Conservation (phyloP, 352 stramenopile species). For the Pythium periplocum region DNA sequence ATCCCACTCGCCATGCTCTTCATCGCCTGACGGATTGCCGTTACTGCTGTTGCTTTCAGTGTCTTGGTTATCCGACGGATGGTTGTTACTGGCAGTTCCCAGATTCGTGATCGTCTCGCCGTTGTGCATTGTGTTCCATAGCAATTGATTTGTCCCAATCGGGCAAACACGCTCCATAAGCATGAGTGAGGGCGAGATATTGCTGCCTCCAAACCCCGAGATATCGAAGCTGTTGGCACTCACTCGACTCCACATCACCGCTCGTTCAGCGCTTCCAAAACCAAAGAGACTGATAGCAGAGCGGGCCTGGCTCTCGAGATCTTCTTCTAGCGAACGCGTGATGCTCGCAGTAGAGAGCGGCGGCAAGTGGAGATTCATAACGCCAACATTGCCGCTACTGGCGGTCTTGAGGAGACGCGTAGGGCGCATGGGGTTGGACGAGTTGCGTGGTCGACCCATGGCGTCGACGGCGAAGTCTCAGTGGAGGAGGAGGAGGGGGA, state of each 20-base stretch:
- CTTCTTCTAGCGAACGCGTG: conserved; percentile 18
- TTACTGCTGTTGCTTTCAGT: too few species aligned
- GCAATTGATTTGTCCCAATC: conserved; percentile 47
- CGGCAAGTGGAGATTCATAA: conserved; percentile 13
- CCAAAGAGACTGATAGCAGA: conserved; percentile 64
- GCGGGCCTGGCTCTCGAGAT: conserved; percentile 41
- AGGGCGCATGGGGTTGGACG: conserved; percentile 13
- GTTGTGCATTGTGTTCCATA: conserved; percentile 66
- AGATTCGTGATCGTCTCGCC: conserved; percentile 17
- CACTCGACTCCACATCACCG: conserved; percentile 55
- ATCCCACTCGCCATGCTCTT: too few species aligned
- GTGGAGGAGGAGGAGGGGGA: conserved; percentile 20
- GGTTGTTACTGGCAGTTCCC: conserved; percentile 20
- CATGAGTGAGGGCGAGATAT: conserved; percentile 19
- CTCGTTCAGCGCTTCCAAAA: conserved; percentile 47
- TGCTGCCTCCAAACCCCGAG: conserved; percentile 4
- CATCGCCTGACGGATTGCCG: too few species aligned
- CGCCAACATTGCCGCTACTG: conserved; percentile 5
- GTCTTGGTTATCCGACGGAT: not conserved
- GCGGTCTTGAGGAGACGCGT: conserved; percentile 16
- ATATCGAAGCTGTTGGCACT: conserved; percentile 11
- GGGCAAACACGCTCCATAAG: conserved; percentile 60
- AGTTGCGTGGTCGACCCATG: conserved; percentile 12
- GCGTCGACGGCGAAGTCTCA: not conserved
- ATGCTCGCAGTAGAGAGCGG: conserved; percentile 5